Evolutionary conservation across 1,139 yeast genomes (phyloP).

Genomic region (Kurtzmaniella quercitrusa): DNA sequence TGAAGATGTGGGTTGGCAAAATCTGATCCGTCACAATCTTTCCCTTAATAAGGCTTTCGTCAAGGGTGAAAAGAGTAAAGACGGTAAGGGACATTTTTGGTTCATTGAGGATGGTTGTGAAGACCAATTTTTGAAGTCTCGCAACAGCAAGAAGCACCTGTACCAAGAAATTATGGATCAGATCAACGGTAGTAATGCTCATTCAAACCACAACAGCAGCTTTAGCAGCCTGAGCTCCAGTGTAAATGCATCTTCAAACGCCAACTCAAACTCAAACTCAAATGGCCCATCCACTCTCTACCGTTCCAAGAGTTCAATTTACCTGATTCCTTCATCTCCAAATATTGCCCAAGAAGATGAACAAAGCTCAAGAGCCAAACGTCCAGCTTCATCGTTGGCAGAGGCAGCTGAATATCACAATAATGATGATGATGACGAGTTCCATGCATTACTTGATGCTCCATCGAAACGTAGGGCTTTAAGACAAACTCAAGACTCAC

Average conservation of each 20-base stretch:
- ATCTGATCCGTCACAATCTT: constrained; percentile 81
- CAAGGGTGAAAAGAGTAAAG: constrained; percentile 88
- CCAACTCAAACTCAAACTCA: background rate
- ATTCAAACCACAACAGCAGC: background rate
- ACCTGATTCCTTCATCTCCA: constrained; percentile 35
- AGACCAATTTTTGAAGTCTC: constrained; percentile 70
- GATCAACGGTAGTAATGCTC: constrained; percentile 14
- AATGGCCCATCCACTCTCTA: too few relatives aligned
- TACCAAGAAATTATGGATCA: constrained; percentile 47
- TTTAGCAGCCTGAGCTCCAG: background rate
- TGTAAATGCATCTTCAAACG: background rate
- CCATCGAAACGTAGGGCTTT: background rate
- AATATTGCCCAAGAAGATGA: constrained; percentile 15
- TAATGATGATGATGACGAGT: constrained; percentile 5
- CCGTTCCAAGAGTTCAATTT: constrained; percentile 16
- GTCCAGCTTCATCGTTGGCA: constrained; percentile 1
- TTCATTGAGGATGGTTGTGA: constrained; percentile 81
- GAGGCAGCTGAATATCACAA: constrained; percentile 11
- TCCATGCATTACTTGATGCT: constrained; percentile 2
- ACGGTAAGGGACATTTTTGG: constrained; percentile 98
- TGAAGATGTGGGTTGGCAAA: constrained; percentile 93
- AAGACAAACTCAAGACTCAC: background rate
- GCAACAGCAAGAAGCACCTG: constrained; percentile 44
- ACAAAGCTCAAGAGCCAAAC: background rate
- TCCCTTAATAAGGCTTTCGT: constrained; percentile 83